Evolutionary conservation across 192 early-diverging fungal genomes (phyloP), one percentile per base, ranked within the genome.

Genomic region (Coemansia sp.): DNA sequence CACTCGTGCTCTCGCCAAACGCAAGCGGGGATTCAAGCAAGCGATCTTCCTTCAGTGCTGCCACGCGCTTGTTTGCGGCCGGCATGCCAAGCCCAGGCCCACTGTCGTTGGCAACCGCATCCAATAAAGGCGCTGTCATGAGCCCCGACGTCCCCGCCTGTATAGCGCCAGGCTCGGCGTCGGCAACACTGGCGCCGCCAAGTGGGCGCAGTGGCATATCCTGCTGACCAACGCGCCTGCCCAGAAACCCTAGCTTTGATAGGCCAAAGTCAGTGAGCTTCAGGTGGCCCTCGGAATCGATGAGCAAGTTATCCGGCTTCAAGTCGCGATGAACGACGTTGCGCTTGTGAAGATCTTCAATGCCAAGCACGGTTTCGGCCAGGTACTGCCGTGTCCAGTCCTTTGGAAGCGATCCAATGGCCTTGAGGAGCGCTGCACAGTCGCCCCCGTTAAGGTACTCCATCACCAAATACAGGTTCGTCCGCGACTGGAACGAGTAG

Each of bases 251-350:
- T 1, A 72, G 56, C 34, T 56, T 64, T 7, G 61, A 65, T 17
- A 96, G 75, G 3, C 93, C 93, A 88, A 96, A 96, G 54, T 96
- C 93, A 8, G 89, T 90, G 22, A 94, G 56, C 54, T 94, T 94
- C 59, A 93, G 75, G 56, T 94, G 91, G 0, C 91, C 91, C 44
- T 91, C 84, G 4, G 79, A 67, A 48, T 85, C 90, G 32, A 96
- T 82, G n/a, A 96, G 60, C 50, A 96, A 86, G 53, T 96, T 87
- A 35, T 85, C 84, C 0, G 83, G 82, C 56, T 87, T 86, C 25
- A 86, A 61, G 34, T 86, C 88, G 23, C 91, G 66, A 55, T 97
- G 92, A 13, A 83, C 84, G 35, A 97, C 95, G 5, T 85, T 84
- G 32, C 89, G 85, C 10, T 48, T 31, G 57, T 97, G 94, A 12